Conservation (phyloP, 306 rosid genomes). For the Boehmeria nivea region DNA sequence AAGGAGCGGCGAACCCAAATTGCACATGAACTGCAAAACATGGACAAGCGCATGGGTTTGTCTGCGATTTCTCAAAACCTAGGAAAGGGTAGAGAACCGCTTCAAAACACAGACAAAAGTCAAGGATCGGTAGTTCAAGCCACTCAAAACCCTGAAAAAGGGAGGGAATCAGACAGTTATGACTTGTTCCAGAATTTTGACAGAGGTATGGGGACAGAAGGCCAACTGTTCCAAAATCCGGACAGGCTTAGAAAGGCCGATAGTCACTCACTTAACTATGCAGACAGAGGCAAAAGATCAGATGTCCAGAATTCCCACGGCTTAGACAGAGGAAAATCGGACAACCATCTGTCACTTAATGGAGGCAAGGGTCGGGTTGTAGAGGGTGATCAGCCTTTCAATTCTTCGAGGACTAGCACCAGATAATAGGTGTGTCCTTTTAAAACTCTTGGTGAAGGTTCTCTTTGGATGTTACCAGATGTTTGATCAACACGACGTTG, state of each 20-base stretch:
- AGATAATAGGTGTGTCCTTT: conserved; percentile 34
- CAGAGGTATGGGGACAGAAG: conserved; percentile 35
- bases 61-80: conserved; percentile 22
- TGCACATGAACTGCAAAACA: conserved; percentile 51
- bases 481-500: too few relatives aligned
- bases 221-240: conserved; percentile 29
- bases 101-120: conserved; percentile 22
- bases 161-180: conserved; percentile 23
- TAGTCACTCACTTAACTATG: conserved; percentile 36
- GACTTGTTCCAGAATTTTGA: conserved; percentile 27
- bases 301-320: conserved; percentile 25
- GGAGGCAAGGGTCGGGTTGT: conserved; percentile 44
- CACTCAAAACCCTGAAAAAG: conserved; percentile 32
- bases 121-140: conserved; percentile 29
- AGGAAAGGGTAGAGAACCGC: conserved; percentile 40
- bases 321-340: conserved; percentile 62
- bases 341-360: conserved; percentile 31
- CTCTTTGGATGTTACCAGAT: too few relatives aligned
- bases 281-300: conserved; percentile 36
- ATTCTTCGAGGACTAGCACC: conserved; percentile 19
- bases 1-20: conserved; percentile 64
- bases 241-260: conserved; percentile 50
- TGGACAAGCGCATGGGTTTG: conserved; percentile 42
- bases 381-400: conserved; percentile 20
- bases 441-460: too few relatives aligned